A percentile compares a stretch with the other conserved stretches of the same genome.
phyloP scores from a whole-genome alignment of 768 basidiomycete genomes.

The Termitomyces sp. region DNA sequence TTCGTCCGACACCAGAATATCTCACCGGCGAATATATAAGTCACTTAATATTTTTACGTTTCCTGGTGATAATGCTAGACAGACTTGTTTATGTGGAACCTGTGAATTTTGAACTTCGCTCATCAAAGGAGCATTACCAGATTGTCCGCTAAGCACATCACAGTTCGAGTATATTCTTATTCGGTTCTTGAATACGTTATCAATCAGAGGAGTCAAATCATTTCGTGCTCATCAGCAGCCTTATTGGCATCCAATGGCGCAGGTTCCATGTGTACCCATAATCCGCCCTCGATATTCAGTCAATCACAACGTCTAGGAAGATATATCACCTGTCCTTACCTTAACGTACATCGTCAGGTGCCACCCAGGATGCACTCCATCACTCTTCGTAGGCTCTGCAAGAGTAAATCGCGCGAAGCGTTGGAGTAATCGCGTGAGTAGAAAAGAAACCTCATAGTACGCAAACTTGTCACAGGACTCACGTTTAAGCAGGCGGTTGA shows the following conservation, averaged over 20 bases:
- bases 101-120: too few species aligned
- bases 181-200: neutral
- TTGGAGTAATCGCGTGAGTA: constrained; percentile 57
- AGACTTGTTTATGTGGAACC: too few species aligned
- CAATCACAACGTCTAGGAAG: neutral
- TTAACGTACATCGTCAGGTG: constrained; percentile 52
- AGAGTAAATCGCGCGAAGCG: constrained; percentile 41
- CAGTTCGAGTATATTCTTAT: neutral
- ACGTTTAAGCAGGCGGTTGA: neutral
- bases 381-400: constrained; percentile 38
- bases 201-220: neutral
- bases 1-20: neutral
- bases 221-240: neutral
- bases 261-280: constrained; percentile 31
- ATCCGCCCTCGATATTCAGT: constrained; percentile 19
- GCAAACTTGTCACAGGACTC: constrained; percentile 41
- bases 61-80: too few species aligned
- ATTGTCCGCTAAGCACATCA: neutral
- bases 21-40: neutral
- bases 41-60: too few species aligned
- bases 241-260: constrained; percentile 5
- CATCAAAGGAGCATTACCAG: too few species aligned
- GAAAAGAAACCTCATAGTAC: constrained; percentile 60
- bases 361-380: constrained; percentile 37
- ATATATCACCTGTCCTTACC: constrained; percentile 21